Percentiles rank a stretch among this genome's conserved stretches.
phyloP scores from a whole-genome alignment of 2,329 filamentous ascomycete genomes.

The Sclerotiophoma versabilis region DNA sequence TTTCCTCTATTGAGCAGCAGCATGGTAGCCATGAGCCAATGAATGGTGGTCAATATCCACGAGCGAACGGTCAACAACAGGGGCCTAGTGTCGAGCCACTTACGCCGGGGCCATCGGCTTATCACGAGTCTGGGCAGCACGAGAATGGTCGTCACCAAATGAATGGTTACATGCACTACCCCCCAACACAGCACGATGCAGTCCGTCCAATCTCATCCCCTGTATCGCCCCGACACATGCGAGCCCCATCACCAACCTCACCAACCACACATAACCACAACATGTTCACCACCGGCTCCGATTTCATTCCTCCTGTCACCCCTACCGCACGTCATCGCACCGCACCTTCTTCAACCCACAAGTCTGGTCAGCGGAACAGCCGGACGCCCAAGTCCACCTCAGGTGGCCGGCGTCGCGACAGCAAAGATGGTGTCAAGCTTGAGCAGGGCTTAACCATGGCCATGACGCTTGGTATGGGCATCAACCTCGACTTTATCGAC shows the following conservation, averaged over 20 bases:
- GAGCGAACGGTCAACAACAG: slow-evolving; percentile 17
- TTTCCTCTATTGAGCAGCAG: slow-evolving; percentile 46
- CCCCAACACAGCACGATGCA: slow-evolving; percentile 12
- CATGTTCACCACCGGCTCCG: slow-evolving; percentile 32
- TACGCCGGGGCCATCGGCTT: slow-evolving; percentile 32
- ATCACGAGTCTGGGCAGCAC: slow-evolving; percentile 10
- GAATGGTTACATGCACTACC: slow-evolving; percentile 21
- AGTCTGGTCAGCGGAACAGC: slow-evolving; percentile 32
- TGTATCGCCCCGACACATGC: slow-evolving; percentile 28
- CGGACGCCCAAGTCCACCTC: slow-evolving; percentile 42
- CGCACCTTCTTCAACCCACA: slow-evolving; percentile 25
- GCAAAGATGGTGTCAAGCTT: slow-evolving; percentile 39
- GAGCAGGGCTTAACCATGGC: slow-evolving; percentile 29
- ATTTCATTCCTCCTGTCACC: slow-evolving; percentile 31
- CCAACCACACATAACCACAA: slow-evolving; percentile 28
- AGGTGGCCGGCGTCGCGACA: slow-evolving; percentile 27
- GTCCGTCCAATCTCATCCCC: slow-evolving; percentile 28
- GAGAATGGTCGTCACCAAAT: slow-evolving; percentile 15
- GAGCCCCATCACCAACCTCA: slow-evolving; percentile 23
- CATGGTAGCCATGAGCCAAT: slow-evolving; percentile 20
- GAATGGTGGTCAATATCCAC: slow-evolving; percentile 5
- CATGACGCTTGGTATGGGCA: slow-evolving; percentile 24
- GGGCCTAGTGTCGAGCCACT: slow-evolving; percentile 36
- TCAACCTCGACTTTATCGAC: slow-evolving; percentile 32
- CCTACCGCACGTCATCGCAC: slow-evolving; percentile 7